Percentiles rank a stretch among this genome's conserved stretches.
phyloP scores from a whole-genome alignment of 2,329 filamentous ascomycete genomes.

The Blastomyces silverae region DNA sequence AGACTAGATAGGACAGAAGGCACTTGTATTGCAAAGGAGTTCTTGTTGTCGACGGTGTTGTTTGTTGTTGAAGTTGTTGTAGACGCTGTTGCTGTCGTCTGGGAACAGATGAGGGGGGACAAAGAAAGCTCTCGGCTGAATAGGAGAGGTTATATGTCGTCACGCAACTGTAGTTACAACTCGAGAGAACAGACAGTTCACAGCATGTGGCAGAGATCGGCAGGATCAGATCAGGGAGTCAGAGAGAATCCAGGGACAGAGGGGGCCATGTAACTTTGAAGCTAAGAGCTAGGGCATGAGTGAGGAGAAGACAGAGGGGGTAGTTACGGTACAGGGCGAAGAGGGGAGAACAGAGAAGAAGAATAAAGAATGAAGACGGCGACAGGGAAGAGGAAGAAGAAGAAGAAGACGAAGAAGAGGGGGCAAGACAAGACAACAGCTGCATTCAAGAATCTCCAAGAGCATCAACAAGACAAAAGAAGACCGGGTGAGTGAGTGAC shows the following conservation, averaged over 20 bases:
- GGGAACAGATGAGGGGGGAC: background rate
- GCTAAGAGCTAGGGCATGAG: background rate
- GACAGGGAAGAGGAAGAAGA: background rate
- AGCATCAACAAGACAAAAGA: background rate
- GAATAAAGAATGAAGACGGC: background rate
- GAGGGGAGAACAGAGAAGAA: slow-evolving; percentile 14
- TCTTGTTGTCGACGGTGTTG: background rate
- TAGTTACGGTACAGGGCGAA: slow-evolving; percentile 6
- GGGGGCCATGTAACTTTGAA: slow-evolving; percentile 10
- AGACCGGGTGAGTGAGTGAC: background rate
- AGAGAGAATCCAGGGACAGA: slow-evolving; percentile 18
- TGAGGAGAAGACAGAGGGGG: slow-evolving; percentile 12
- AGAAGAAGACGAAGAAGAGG: background rate
- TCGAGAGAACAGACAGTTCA: background rate
- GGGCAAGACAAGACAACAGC: too few species aligned
- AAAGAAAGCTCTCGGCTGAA: background rate
- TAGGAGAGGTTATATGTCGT: background rate
- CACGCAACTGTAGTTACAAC: background rate
- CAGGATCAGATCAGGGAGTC: slow-evolving; percentile 15
- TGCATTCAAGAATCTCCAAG: too few species aligned
- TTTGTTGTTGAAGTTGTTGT: background rate
- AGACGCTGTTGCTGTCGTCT: background rate
- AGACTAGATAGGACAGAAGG: background rate
- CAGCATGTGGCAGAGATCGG: slow-evolving; percentile 15
- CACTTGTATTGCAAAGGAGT: background rate